Evolutionary conservation across 2,329 filamentous ascomycete genomes (phyloP), one percentile per base, ranked within the genome.

Genomic region (Neopestalotiopsis sp.): DNA sequence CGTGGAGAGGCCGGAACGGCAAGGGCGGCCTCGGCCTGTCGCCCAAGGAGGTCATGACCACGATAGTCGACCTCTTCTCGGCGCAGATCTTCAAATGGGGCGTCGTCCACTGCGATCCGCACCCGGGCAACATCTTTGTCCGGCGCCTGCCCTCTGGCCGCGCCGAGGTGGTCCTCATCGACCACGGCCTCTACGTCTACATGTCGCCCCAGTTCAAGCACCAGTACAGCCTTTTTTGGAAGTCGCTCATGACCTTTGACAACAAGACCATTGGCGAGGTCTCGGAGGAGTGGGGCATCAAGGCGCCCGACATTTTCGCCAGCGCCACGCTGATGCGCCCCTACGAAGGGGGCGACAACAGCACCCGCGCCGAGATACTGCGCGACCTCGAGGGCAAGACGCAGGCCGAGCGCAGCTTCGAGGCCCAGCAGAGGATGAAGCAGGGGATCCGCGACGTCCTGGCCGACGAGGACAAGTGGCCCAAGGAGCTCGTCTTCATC

Each of bases 81-180:
- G 95, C 94, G 2, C 95, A 98, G 78, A 98, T 98, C 87, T 99
- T 98, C 85, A 91, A 97, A 72, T 98, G 94, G 93, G 96, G 96
- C 13, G 88, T 93, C 58, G 93, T 98, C 0, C 95, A 99, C 83
- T 98, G 95, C 82, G 96, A 99, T 79, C 96, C 96, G 10, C 96
- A 99, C 77, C 96, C 96, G 1, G 95, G 95, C 34, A 99, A 99
- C 82, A 96, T 98, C 79, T 97, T 99, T 82, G 92, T 98, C 77
- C 92, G 96, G 9, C 91, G 96, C 9, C 86, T 94, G 17, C 92
- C 94, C 1, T 91, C 87, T 58, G 95, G 95, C n/a, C 87, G 90
- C 58, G 88, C 95, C 0, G 94, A 99, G 82, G 87, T 99, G 38
- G 95, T 98, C 1, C 90, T 99, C 45, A 97, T 99, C 78, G 96